A percentile compares a stretch with the other conserved stretches of the same genome.
Evolutionary conservation across 306 rosid species (phyloP).

Genomic region (Dryas octopetala): DNA sequence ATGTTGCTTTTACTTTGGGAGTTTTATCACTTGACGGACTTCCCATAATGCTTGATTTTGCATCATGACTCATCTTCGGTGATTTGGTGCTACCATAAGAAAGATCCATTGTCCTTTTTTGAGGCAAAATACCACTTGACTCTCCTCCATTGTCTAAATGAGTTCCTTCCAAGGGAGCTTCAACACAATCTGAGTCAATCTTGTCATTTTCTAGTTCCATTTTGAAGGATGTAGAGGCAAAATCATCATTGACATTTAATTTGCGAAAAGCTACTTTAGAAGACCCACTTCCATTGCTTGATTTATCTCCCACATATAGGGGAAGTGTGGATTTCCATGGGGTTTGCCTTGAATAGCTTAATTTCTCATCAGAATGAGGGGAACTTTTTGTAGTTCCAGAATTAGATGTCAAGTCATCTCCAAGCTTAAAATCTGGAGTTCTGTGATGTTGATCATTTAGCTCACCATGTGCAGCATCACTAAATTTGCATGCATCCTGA

Average conservation of each 20-base stretch:
- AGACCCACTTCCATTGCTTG: constrained; percentile 32
- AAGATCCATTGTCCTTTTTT: constrained; percentile 40
- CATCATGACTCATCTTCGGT: constrained; percentile 31
- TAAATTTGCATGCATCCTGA: constrained; percentile 34
- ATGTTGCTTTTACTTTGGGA: constrained; percentile 28
- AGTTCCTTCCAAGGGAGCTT: constrained; percentile 31
- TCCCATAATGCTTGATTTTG: constrained; percentile 35
- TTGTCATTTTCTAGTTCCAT: constrained; percentile 30
- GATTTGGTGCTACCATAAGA: constrained; percentile 44
- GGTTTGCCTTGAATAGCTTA: constrained; percentile 41
- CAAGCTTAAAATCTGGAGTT: constrained; percentile 36
- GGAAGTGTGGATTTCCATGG: constrained; percentile 45
- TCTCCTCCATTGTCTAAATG: constrained; percentile 34
- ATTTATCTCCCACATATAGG: constrained; percentile 36
- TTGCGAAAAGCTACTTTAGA: constrained; percentile 31
- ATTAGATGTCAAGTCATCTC: constrained; percentile 26
- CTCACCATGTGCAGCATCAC: constrained; percentile 21
- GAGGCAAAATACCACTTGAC: constrained; percentile 42
- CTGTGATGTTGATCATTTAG: constrained; percentile 23
- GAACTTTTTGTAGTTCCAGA: constrained; percentile 42
- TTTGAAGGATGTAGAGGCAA: constrained; percentile 32
- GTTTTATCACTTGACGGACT: constrained; percentile 33
- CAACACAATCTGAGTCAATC: constrained; percentile 35
- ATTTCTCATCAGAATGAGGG: constrained; percentile 37
- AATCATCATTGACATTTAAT: constrained; percentile 28